A percentile compares a stretch with the other conserved stretches of the same genome.
Conservation (phyloP, 108 stramenopile genomes). For the Pseudonitzschia delicatissima region DNA sequence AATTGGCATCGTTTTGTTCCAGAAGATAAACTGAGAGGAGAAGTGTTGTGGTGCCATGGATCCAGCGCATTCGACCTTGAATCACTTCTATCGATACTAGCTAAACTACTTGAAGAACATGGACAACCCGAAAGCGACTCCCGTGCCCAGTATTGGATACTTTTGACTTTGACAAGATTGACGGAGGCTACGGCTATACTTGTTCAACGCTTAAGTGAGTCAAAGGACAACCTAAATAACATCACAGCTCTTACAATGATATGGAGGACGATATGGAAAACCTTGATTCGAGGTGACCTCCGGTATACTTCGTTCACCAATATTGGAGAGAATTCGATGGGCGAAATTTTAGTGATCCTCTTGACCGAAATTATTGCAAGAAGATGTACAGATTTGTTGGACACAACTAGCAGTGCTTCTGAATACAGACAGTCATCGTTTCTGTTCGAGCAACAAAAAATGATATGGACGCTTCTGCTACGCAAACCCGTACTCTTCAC, state of each 20-base stretch:
- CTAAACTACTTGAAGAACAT: constrained; percentile 49
- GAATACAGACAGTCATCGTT: constrained; percentile 35
- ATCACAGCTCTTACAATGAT: constrained; percentile 18
- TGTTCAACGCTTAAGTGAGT: neutral
- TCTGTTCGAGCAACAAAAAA: constrained; percentile 42
- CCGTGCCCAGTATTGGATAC: constrained; percentile 56
- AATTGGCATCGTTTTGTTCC: constrained; percentile 46
- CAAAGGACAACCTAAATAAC: neutral
- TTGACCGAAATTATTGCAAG: constrained; percentile 54
- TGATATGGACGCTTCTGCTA: constrained; percentile 56
- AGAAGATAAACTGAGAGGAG: constrained; percentile 11
- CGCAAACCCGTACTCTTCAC: constrained; percentile 32
- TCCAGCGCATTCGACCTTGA: constrained; percentile 56
- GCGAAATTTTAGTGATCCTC: constrained; percentile 61
- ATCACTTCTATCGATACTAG: constrained; percentile 50
- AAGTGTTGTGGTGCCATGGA: constrained; percentile 40
- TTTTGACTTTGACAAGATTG: constrained; percentile 53
- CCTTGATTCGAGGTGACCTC: constrained; percentile 56
- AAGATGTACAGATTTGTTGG: constrained; percentile 43
- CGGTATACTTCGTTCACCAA: constrained; percentile 56
- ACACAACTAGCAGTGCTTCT: constrained; percentile 1
- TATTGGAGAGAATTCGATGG: constrained; percentile 34
- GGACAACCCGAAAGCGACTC: constrained; percentile 54
- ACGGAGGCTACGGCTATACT: constrained; percentile 52
- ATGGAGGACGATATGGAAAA: constrained; percentile 67